phyloP scores from a whole-genome alignment of 148 eudicot species.

The Nepenthes mirabilis region DNA sequence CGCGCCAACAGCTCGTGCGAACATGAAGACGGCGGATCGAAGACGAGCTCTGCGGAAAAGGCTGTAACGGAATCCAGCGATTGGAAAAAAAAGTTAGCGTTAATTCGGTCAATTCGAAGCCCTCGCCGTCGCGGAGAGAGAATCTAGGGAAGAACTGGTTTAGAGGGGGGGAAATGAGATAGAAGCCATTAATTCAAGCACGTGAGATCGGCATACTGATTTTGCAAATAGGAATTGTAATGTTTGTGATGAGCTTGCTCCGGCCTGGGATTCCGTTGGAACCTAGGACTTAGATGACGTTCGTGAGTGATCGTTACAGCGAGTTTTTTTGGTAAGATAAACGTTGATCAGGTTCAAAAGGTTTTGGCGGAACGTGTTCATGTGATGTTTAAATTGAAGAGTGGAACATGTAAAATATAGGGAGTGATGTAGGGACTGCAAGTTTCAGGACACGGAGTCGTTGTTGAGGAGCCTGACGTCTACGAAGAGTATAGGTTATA shows the following conservation, averaged over 20 bases:
- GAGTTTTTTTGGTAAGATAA: constrained; percentile 67
- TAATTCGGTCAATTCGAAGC: constrained; percentile 15
- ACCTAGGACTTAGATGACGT: constrained; percentile 40
- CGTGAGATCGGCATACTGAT: constrained; percentile 64
- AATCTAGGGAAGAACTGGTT: constrained; percentile 44
- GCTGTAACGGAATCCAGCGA: constrained; percentile 23
- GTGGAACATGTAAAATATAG: constrained; percentile 16
- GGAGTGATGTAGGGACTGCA: constrained; percentile 22
- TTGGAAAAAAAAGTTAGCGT: constrained; percentile 17
- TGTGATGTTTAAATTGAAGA: constrained; percentile 74
- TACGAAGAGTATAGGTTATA: constrained; percentile 56
- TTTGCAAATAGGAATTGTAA: constrained; percentile 65
- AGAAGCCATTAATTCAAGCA: constrained; percentile 76
- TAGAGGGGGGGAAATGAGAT: constrained; percentile 42
- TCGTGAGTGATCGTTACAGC: constrained; percentile 72
- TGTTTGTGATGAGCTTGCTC: constrained; percentile 66
- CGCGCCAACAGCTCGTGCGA: constrained; percentile 44
- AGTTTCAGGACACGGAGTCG: constrained; percentile 46
- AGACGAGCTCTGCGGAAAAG: constrained; percentile 21
- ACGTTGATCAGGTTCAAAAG: constrained; percentile 60
- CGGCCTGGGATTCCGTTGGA: constrained; percentile 69
- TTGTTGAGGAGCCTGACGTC: constrained; percentile 49
- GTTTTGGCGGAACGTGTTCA: constrained; percentile 91
- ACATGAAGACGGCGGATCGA: constrained; percentile 37
- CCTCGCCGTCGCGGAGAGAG: constrained; percentile 32